These are phyloP conservation scores for Auricularia cornea DNA, from an alignment of 768 basidiomycete species.

Conservation along the genomic window DNA sequence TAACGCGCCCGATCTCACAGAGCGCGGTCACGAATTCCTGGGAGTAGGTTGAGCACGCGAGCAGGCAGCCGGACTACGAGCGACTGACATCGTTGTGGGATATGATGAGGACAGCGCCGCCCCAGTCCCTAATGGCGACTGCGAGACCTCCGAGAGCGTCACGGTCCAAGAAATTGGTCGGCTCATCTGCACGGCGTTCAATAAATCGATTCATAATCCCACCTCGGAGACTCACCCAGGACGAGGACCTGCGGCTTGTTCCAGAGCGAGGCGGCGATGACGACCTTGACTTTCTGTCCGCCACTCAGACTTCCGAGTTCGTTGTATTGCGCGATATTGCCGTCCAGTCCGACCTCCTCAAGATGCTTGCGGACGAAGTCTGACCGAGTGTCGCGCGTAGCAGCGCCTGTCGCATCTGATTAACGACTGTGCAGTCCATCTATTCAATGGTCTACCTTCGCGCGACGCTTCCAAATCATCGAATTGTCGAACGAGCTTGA, in stretches of 20 bases:
- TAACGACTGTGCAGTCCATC: too few species aligned
- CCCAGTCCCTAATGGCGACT: constrained; percentile 92
- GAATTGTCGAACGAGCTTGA: constrained; percentile 86
- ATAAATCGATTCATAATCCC: constrained; percentile 4
- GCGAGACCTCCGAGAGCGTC: constrained; percentile 93
- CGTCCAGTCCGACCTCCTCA: constrained; percentile 92
- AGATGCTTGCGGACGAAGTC: constrained; percentile 82
- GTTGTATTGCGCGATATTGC: constrained; percentile 97
- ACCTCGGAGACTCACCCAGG: constrained; percentile 16
- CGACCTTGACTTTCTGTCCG: constrained; percentile 96
- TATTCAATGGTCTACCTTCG: too few species aligned
- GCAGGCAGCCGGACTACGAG: background rate
- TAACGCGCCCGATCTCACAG: constrained; percentile 40
- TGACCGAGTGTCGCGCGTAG: constrained; percentile 75
- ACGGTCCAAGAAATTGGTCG: constrained; percentile 95
- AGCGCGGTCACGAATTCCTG: constrained; percentile 71
- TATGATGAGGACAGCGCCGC: constrained; percentile 90
- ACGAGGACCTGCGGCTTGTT: constrained; percentile 76
- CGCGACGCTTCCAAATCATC: constrained; percentile 94
- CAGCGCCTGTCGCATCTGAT: constrained; percentile 51
- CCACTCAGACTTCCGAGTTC: constrained; percentile 92
- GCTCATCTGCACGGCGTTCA: constrained; percentile 77
- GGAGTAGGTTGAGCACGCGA: background rate
- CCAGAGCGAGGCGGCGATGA: constrained; percentile 92
- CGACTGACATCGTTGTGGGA: constrained; percentile 69